Conservation (phyloP, 768 basidiomycete species). For the Clavulina sp. region DNA sequence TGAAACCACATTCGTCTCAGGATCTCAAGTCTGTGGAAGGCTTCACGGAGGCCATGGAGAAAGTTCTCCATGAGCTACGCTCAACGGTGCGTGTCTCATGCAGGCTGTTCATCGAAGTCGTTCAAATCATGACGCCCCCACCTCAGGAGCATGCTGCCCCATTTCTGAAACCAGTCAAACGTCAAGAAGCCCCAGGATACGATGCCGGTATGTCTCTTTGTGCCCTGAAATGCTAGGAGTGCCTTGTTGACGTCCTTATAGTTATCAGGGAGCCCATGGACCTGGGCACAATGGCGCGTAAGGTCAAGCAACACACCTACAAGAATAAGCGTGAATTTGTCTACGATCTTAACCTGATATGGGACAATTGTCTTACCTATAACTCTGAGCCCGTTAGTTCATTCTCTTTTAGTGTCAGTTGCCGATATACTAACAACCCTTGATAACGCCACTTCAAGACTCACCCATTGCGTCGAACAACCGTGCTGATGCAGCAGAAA, state of each 20-base stretch:
- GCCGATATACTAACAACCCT: neutral
- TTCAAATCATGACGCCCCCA: neutral
- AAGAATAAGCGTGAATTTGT: slow-evolving; percentile 89
- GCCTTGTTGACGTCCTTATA: slow-evolving; percentile 19
- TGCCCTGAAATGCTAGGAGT: neutral
- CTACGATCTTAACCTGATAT: slow-evolving; percentile 88
- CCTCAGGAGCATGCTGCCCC: slow-evolving; percentile 68
- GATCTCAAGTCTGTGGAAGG: slow-evolving; percentile 65
- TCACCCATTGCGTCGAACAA: slow-evolving; percentile 75
- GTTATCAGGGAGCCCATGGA: slow-evolving; percentile 96
- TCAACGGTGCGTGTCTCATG: slow-evolving; percentile 40
- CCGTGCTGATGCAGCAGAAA: slow-evolving; percentile 63
- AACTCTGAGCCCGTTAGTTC: slow-evolving; percentile 71
- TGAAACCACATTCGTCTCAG: slow-evolving; percentile 20
- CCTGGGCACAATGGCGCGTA: slow-evolving; percentile 78
- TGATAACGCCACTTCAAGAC: slow-evolving; percentile 28
- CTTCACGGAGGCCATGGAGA: slow-evolving; percentile 89
- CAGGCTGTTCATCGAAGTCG: slow-evolving; percentile 25
- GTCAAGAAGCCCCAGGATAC: slow-evolving; percentile 82
- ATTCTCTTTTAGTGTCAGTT: neutral
- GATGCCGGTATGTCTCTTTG: slow-evolving; percentile 49
- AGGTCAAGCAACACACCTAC: slow-evolving; percentile 82
- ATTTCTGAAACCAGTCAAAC: slow-evolving; percentile 86
- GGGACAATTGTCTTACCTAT: slow-evolving; percentile 88
- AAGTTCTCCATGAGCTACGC: slow-evolving; percentile 69